phyloP scores from a whole-genome alignment of 2,329 filamentous ascomycete species.

The Cephalotrichum gorgonifer region DNA sequence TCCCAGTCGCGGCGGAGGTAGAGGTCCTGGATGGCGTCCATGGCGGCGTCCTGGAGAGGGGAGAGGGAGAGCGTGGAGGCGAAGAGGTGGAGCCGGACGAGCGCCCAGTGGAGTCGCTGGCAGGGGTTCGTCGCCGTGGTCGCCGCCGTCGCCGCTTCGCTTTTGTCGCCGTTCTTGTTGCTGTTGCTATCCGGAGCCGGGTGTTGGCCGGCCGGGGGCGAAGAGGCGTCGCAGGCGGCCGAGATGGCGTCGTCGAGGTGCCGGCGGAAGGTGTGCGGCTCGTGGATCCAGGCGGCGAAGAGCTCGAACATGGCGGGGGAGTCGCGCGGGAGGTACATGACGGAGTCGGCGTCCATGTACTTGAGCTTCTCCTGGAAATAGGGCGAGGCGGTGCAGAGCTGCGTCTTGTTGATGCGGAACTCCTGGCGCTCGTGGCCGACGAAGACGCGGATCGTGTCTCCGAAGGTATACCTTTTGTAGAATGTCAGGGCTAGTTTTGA shows the following conservation, averaged over 20 bases:
- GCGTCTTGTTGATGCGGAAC: slow-evolving; percentile 31
- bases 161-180: too few relatives aligned
- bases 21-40: slow-evolving; percentile 49
- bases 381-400: slow-evolving; percentile 33
- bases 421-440: slow-evolving; percentile 29
- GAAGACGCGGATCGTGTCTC: slow-evolving; percentile 23
- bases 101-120: slow-evolving; percentile 41
- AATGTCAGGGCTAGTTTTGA: not conserved
- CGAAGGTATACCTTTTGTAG: slow-evolving; percentile 8
- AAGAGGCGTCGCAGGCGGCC: slow-evolving; percentile 9
- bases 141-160: slow-evolving; percentile 7
- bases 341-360: slow-evolving; percentile 25
- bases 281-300: slow-evolving; percentile 42
- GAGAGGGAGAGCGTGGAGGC: slow-evolving; percentile 38
- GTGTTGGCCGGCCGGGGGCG: not conserved
- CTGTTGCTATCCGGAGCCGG: not conserved
- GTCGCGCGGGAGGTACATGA: slow-evolving; percentile 33
- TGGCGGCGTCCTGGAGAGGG: slow-evolving; percentile 43
- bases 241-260: slow-evolving; percentile 31
- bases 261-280: slow-evolving; percentile 26
- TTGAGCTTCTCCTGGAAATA: slow-evolving; percentile 39
- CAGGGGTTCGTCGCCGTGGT: slow-evolving; percentile 13
- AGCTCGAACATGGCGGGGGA: slow-evolving; percentile 41
- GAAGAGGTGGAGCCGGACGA: slow-evolving; percentile 47
- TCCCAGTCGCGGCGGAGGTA: slow-evolving; percentile 50